Base-by-base conservation (phyloP, 352 stramenopile species). In the Plasmopara muralis region DNA sequence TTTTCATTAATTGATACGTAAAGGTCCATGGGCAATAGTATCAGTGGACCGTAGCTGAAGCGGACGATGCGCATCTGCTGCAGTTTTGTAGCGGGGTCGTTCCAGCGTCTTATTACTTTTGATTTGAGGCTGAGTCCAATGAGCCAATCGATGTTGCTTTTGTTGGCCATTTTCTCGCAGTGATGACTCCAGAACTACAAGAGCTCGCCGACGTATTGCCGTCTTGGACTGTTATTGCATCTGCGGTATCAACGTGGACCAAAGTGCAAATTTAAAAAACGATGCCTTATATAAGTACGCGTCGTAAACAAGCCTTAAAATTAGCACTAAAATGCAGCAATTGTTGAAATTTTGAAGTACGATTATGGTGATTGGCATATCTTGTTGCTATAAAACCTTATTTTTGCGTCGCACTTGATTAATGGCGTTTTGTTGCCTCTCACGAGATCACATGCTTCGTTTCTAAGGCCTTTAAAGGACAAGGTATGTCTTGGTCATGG, bases 51-150 rank as follows among this genome's bases (percentile, higher is more conserved):
- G 72, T 71, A 4, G 69, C 61, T 14, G 64, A 79, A 33, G 73
- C 77, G 25, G 68, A 86, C 47, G 80, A 83, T 50, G 72, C 70
- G 14, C 88, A 90, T 50, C 84, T 90, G 41, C 57, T 90, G 41
- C 80, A 90, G 52, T 83, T 90, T 41, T 73, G 72, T 40, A 84
- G 69, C 6, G 80, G 80, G 16, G 66, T 56, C 5, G 49, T 81
- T 31, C 71, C 77, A 0, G 67, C 77, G 5, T 76, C 52, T 10
- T 87, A 87, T 44, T 71, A 90, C 48, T 90, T 88, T 53, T 88
- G 80, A 77, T 70, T 90, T 57, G 80, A 90, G 53, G 75, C 73
- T 0, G 70, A 76, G 60, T 66, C 60, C 10, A 64, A 68, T 20
- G 50, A 60, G 0, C 56, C 66, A 6, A 81, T 90, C 38, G 67